phyloP scores from a whole-genome alignment of 768 basidiomycete genomes.

The Suillus sp. region DNA sequence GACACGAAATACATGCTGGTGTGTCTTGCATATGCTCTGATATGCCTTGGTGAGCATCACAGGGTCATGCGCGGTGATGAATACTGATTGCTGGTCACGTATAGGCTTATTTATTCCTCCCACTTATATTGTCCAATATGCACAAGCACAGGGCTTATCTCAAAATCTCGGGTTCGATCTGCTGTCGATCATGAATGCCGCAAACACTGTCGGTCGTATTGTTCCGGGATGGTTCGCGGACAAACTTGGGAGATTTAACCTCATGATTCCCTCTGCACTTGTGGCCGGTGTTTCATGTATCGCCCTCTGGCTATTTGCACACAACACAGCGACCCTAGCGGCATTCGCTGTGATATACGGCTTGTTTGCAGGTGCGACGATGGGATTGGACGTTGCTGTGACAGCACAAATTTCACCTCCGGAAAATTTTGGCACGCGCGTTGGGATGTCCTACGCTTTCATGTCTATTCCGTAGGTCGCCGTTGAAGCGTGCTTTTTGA shows the following conservation, averaged over 20 bases:
- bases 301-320: neutral
- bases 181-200: slow-evolving; percentile 9
- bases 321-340: neutral
- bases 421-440: slow-evolving; percentile 9
- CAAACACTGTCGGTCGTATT: slow-evolving; percentile 1
- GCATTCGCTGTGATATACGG: slow-evolving; percentile 1
- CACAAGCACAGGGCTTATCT: slow-evolving; percentile 3
- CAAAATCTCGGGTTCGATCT: slow-evolving; percentile 4
- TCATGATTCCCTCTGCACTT: slow-evolving; percentile 6
- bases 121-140: slow-evolving; percentile 10
- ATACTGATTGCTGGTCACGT: neutral
- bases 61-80: neutral
- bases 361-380: neutral
- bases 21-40: neutral
- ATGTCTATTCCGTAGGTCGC: slow-evolving; percentile 8
- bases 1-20: slow-evolving; percentile 3
- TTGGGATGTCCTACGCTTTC: slow-evolving; percentile 12
- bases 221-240: slow-evolving; percentile 6
- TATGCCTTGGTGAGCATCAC: slow-evolving; percentile 8
- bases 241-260: slow-evolving; percentile 3
- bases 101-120: slow-evolving; percentile 7
- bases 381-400: slow-evolving; percentile 7
- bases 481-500: neutral
- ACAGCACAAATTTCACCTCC: slow-evolving; percentile 9
- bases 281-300: slow-evolving; percentile 1